Base-by-base conservation (phyloP, 78 protist species). In the Ministeria vibrans region DNA sequence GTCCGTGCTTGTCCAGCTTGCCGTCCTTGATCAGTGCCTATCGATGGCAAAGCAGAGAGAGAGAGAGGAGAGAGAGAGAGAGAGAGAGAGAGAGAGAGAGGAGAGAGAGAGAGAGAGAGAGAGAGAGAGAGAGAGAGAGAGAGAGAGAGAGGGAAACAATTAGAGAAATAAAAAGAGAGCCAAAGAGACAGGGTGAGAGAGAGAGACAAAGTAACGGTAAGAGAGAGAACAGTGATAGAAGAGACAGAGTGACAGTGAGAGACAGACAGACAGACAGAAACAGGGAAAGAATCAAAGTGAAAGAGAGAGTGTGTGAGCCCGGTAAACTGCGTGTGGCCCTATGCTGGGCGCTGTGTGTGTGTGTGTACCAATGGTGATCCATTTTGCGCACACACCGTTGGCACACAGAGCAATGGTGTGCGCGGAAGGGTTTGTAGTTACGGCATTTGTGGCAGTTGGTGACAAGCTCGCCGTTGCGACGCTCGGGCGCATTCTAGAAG, bases 1-100 rank as follows among this genome's bases (percentile, higher is more conserved):
- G 71, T 73, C 99, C 99, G 89, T 87, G 89, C 92, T 99, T 97
- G 92, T 95, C 99, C 34, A 99, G 88, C 83, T 86, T 86, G 74
- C 99, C 99, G n/a, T 77, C 97, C 30, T 46, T 38, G 78, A 92
- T 91, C 87, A 98, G 82, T 20, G 55, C 15, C n/a, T 49, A 15
- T 49, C n/a, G 15, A 15, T 15, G 55, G 15, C 55, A 49, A 49
- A 15, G 9, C 55, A 15, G 9, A 20, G 55, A 49, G 55, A 20
- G 55, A 49, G 55, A 20, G 55, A 15, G 55, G 15, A 49, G 55
- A 49, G 55, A 49, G 55, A 49, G 55, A 49, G 55, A 49, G 55
- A 49, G 55, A 49, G 55, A 9, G 55, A 49, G 55, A 49, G 55
- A 20, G 55, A 49, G 55, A 9, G 55, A 49, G n/a, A 49, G 55